Base-by-base conservation (phyloP, 2,329 filamentous ascomycete species). In the Hypoxylon sp. region DNA sequence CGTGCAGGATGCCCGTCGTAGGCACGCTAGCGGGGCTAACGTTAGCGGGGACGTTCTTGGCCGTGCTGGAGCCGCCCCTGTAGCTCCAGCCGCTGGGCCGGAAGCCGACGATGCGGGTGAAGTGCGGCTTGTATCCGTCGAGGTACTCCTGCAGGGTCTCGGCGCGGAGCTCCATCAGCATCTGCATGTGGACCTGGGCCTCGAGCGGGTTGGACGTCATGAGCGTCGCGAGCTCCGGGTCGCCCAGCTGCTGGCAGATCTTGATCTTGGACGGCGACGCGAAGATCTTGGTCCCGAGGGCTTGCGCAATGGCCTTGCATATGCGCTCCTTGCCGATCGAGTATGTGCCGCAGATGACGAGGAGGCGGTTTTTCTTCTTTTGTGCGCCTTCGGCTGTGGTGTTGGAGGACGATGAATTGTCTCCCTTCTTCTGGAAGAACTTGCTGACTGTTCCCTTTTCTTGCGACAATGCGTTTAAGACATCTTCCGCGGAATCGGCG, bases 311-410 rank as follows among this genome's bases (percentile, higher is more conserved):
- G 46, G 93, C 94, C 32, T 97, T 85, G 77, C 95, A 98, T 71
- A 99, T 94, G 43, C 94, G 91, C 79, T 99, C 96, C 81, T 99
- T 99, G 76, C 96, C 96, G 75, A 99, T 99, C 73, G 92, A 97
- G 81, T 99, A 99, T 0, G 96, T 99, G 48, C 96, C 96, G 67
- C 97, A 97, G 5, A 99, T 89, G 4, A 99, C 93, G 0, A 99
- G 86, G 2, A 99, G 85, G 3, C 93, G 90, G 50, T 92, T 90
- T 49, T 75, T 75, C 84, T 38, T 71, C 76, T 63, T 72, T 30
- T 21, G 38, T 43, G 21, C 38, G 78, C 65, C 48, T 79, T 76
- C 56, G 79, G 76, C 17, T 73, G 60, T 66, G 13, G 21, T n/a
- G 2, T 11, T 36, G n/a, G 46, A 6, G 6, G 55, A 63, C n/a